Percentiles rank a stretch among this genome's conserved stretches.
phyloP scores from a whole-genome alignment of 148 eudicot genomes.

The Heliosperma pusillum region DNA sequence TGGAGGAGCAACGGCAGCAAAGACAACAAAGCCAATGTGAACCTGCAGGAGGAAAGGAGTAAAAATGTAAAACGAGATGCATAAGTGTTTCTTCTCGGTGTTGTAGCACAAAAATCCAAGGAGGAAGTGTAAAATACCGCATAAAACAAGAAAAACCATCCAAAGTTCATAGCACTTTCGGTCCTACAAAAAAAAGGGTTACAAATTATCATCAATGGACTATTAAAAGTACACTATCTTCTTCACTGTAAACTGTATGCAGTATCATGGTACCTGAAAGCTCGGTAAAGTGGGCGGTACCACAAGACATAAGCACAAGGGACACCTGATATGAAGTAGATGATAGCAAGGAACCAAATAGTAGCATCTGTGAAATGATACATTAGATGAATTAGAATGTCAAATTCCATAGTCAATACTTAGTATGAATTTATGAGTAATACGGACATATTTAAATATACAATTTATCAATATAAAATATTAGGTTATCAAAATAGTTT shows the following conservation, averaged over 20 bases:
- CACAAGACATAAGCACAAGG: slow-evolving; percentile 83
- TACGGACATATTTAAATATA: too few relatives aligned
- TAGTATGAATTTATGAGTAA: too few relatives aligned
- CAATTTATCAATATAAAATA: too few relatives aligned
- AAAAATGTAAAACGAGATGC: slow-evolving; percentile 1
- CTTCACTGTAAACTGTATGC: not conserved
- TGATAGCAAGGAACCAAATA: slow-evolving; percentile 90
- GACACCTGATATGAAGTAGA: slow-evolving; percentile 85
- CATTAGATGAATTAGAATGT: not conserved
- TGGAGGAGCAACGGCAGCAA: slow-evolving; percentile 81
- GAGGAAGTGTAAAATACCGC: slow-evolving; percentile 36
- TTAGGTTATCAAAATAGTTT: too few relatives aligned
- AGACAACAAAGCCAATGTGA: slow-evolving; percentile 59
- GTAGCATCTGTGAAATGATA: slow-evolving; percentile 44
- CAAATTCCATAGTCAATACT: not conserved
- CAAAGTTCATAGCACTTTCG: slow-evolving; percentile 79
- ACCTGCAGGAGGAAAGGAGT: slow-evolving; percentile 34
- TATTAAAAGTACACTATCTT: not conserved
- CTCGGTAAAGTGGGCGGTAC: slow-evolving; percentile 90
- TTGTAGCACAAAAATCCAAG: not conserved
- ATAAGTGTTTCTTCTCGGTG: not conserved
- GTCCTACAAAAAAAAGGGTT: slow-evolving; percentile 38
- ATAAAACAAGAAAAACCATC: slow-evolving; percentile 85
- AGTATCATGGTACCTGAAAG: slow-evolving; percentile 56
- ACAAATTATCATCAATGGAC: slow-evolving; percentile 3